Percentiles rank a stretch among this genome's conserved stretches.
Conservation (phyloP, 306 rosid species). For the Gynostemma pentaphyllum region DNA sequence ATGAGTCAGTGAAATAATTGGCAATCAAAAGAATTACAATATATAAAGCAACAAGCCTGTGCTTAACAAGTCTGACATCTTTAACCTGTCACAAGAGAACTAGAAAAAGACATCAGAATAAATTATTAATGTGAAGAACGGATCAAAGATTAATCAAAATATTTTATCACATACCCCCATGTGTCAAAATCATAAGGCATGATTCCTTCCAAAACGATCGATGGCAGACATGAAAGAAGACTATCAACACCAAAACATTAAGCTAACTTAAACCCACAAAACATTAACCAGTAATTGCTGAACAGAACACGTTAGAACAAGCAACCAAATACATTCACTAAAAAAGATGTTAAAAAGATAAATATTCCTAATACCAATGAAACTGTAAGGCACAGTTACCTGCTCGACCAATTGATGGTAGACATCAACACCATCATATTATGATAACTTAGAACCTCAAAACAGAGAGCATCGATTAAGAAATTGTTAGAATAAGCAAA, state of each 20-base stretch:
- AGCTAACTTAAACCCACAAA: neutral
- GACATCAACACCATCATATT: constrained; percentile 33
- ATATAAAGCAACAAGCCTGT: constrained; percentile 5
- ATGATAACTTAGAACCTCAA: constrained; percentile 27
- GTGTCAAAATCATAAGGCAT: constrained; percentile 18
- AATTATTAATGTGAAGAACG: neutral
- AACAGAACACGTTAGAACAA: constrained; percentile 7
- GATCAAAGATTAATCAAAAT: constrained; percentile 3
- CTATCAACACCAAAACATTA: neutral
- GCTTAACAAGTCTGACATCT: constrained; percentile 22
- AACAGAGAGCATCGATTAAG: constrained; percentile 18
- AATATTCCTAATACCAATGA: constrained; percentile 22
- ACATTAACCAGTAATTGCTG: neutral
- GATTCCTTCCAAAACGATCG: constrained; percentile 7
- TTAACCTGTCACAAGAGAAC: constrained; percentile 48
- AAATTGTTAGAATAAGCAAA: constrained; percentile 36
- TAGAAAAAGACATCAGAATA: constrained; percentile 25
- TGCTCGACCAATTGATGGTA: constrained; percentile 23
- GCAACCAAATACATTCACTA: constrained; percentile 6
- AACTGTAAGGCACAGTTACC: constrained; percentile 33
- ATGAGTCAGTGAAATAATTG: neutral
- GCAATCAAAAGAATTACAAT: neutral
- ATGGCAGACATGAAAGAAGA: constrained; percentile 9
- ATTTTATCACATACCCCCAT: constrained; percentile 32
- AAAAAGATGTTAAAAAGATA: constrained; percentile 1